phyloP scores from a whole-genome alignment of 177 flowering plant genomes.

The Vitis hybrid region DNA sequence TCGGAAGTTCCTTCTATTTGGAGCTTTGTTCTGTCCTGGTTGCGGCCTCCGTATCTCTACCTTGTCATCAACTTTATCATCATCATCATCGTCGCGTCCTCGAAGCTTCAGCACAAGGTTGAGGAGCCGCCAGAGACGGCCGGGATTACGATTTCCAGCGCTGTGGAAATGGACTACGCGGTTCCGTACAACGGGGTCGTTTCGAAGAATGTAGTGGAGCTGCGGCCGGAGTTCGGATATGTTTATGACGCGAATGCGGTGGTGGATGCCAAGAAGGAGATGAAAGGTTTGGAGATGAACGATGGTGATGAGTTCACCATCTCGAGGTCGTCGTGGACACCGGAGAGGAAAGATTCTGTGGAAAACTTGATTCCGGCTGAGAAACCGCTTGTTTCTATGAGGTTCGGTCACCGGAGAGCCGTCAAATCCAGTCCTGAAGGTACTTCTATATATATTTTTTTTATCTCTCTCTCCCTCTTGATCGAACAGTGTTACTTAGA shows the following conservation, averaged over 20 bases:
- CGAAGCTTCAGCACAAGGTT: constrained; percentile 41
- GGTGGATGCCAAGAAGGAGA: constrained; percentile 7
- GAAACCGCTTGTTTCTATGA: constrained; percentile 60
- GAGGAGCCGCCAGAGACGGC: neutral
- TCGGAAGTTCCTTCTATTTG: constrained; percentile 36
- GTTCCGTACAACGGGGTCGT: neutral
- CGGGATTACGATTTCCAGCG: neutral
- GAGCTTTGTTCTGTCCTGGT: constrained; percentile 33
- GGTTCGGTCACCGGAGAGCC: constrained; percentile 58
- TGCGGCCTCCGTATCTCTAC: constrained; percentile 64
- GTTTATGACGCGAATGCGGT: neutral
- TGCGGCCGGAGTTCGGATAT: constrained; percentile 1
- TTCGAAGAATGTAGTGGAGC: neutral
- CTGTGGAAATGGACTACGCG: neutral
- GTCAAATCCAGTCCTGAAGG: constrained; percentile 74
- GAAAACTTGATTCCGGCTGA: constrained; percentile 31
- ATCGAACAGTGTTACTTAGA: no score
- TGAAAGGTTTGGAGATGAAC: constrained; percentile 7
- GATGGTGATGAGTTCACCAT: constrained; percentile 26
- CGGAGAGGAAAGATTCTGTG: constrained; percentile 30
- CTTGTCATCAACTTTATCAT: constrained; percentile 61
- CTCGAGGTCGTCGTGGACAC: constrained; percentile 24
- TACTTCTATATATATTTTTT: constrained; percentile 19
- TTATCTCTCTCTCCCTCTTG: constrained; percentile 8
- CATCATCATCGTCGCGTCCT: constrained; percentile 68